These are phyloP conservation scores for Carex kokanica DNA, from an alignment of 176 grass and related monocot species.

Conservation along the genomic window DNA sequence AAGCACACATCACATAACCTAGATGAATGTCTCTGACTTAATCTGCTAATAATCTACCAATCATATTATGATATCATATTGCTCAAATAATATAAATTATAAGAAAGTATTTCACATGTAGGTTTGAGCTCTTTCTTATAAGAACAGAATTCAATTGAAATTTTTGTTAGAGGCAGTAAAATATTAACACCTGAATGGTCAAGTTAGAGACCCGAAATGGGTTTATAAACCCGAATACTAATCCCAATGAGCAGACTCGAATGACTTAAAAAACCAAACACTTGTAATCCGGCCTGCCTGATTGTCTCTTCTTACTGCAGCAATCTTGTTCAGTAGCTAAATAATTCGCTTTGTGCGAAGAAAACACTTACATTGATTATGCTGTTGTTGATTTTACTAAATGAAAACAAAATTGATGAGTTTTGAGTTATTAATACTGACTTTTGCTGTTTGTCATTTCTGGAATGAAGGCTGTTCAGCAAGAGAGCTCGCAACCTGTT, in stretches of 20 bases:
- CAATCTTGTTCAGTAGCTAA: background rate
- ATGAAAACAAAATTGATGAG: background rate
- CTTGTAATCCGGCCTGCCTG: background rate
- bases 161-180: background rate
- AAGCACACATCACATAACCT: background rate
- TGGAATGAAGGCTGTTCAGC: conserved; percentile 18
- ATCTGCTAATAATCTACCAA: background rate
- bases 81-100: background rate
- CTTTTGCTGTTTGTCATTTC: background rate
- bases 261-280: background rate
- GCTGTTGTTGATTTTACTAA: conserved; percentile 9
- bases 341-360: background rate
- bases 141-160: background rate
- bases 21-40: background rate
- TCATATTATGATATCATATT: background rate
- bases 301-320: background rate
- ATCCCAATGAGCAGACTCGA: background rate
- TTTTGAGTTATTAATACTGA: background rate
- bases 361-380: background rate
- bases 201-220: background rate
- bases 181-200: background rate
- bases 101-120: background rate
- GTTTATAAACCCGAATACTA: background rate
- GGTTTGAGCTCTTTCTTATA: background rate
- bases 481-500: conserved; percentile 4